Evolutionary conservation across 345 rosid species (phyloP).

Genomic region (Eucalyptus regnans): DNA sequence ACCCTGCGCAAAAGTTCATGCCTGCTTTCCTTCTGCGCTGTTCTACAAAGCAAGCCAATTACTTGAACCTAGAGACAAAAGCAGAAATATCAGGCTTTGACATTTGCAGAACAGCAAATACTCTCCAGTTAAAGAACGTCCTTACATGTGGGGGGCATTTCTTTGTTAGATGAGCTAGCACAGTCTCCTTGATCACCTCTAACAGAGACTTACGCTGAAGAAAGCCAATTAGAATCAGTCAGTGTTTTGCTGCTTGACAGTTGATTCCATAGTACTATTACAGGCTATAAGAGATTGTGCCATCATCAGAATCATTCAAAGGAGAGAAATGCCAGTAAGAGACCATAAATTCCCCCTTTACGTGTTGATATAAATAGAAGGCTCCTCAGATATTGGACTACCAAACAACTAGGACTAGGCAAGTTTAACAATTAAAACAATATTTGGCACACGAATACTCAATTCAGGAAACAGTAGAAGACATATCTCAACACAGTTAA

Average conservation of each 20-base stretch:
- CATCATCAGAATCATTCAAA: not conserved
- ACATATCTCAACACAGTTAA: not conserved
- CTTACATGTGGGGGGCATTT: conserved; percentile 89
- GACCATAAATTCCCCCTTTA: not conserved
- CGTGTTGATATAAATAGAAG: not conserved
- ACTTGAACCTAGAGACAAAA: conserved; percentile 57
- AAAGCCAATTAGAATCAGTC: conserved; percentile 1
- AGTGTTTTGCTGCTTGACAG: not conserved
- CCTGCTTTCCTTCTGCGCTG: conserved; percentile 78
- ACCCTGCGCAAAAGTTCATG: conserved; percentile 85
- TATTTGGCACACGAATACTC: not conserved
- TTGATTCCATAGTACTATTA: not conserved
- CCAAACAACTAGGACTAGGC: not conserved
- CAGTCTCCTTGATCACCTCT: conserved; percentile 89
- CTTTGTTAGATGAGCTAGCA: conserved; percentile 69
- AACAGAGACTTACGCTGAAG: conserved; percentile 65
- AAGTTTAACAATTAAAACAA: not conserved
- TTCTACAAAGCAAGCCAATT: conserved; percentile 91
- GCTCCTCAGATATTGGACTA: not conserved
- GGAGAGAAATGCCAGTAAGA: not conserved
- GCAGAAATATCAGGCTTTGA: not conserved
- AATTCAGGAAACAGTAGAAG: not conserved
- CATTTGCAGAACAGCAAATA: not conserved
- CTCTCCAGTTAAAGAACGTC: not conserved
- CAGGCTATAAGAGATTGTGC: not conserved